phyloP scores from a whole-genome alignment of 2,329 filamentous ascomycete genomes.

The Neofusicoccum cordaticola region DNA sequence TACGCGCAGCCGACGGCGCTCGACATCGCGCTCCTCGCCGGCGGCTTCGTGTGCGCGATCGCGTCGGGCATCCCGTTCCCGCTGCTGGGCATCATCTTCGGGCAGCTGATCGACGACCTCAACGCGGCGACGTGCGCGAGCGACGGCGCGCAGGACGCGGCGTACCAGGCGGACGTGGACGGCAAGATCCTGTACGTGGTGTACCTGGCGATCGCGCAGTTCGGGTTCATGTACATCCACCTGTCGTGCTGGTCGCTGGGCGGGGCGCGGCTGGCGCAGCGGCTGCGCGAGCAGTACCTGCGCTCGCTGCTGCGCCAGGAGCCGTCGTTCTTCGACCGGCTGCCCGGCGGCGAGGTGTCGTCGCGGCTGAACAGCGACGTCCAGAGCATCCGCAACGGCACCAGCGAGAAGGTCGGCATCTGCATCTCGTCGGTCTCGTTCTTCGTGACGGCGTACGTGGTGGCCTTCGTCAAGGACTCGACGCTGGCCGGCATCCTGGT shows the following conservation, averaged over 20 bases:
- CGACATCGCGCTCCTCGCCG: conserved; percentile 16
- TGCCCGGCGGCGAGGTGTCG: conserved; percentile 62
- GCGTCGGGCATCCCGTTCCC: conserved; percentile 63
- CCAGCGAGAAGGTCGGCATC: conserved; percentile 68
- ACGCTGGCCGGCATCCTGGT: conserved; percentile 63
- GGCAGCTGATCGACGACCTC: conserved; percentile 61
- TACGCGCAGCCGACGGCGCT: background rate
- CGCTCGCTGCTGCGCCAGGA: conserved; percentile 59
- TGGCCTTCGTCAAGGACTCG: conserved; percentile 64
- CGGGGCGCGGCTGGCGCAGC: conserved; percentile 61
- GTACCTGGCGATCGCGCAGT: conserved; percentile 62
- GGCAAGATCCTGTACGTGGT: conserved; percentile 59
- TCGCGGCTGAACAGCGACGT: conserved; percentile 65
- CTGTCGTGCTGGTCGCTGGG: conserved; percentile 63
- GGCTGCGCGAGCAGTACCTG: conserved; percentile 61
- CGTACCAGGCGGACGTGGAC: conserved; percentile 49
- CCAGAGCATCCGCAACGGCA: conserved; percentile 64
- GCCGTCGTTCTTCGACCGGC: conserved; percentile 61
- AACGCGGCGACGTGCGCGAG: conserved; percentile 55
- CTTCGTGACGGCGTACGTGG: conserved; percentile 64
- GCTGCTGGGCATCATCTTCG: conserved; percentile 63
- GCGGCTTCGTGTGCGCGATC: conserved; percentile 48
- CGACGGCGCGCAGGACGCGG: conserved; percentile 28
- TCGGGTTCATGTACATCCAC: conserved; percentile 63
- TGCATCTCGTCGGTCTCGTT: conserved; percentile 61